A percentile compares a stretch with the other conserved stretches of the same genome.
Conservation (phyloP, 768 basidiomycete genomes). For the Collybia nuda region DNA sequence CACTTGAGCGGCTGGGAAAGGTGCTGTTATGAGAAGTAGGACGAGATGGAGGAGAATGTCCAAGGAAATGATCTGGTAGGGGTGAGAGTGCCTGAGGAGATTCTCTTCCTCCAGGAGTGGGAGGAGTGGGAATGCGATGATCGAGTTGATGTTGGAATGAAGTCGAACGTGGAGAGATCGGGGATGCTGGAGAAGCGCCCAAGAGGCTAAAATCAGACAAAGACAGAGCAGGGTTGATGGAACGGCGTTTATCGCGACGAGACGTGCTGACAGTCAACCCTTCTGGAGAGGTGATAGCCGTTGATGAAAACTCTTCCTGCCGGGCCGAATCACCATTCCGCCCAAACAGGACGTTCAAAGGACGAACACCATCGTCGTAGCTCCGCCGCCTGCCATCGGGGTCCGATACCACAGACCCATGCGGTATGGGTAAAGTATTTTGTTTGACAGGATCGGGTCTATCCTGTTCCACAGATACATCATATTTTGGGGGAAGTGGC, state of each 20-base stretch:
- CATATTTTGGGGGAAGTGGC: constrained; percentile 16
- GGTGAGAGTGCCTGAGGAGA: constrained; percentile 29
- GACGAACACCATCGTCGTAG: constrained; percentile 45
- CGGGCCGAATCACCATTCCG: constrained; percentile 20
- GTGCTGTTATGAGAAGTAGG: constrained; percentile 31
- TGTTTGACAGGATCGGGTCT: constrained; percentile 30
- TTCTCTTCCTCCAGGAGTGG: constrained; percentile 19
- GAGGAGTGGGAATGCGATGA: constrained; percentile 25
- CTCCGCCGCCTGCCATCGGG: constrained; percentile 36
- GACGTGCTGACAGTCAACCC: constrained; percentile 35
- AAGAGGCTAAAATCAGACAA: constrained; percentile 31
- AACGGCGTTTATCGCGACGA: constrained; percentile 43
- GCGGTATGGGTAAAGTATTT: constrained; percentile 39
- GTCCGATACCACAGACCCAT: constrained; percentile 15
- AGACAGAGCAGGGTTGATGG: constrained; percentile 46
- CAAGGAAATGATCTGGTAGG: constrained; percentile 26
- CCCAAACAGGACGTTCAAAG: constrained; percentile 35
- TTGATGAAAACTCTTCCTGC: constrained; percentile 13
- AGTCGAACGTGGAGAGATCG: constrained; percentile 30
- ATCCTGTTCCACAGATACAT: constrained; percentile 10
- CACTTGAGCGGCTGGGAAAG: constrained; percentile 18
- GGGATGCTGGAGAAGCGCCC: constrained; percentile 18
- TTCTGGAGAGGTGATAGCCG: constrained; percentile 19
- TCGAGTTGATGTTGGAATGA: constrained; percentile 19
- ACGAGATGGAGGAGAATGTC: constrained; percentile 19